phyloP scores from a whole-genome alignment of 1,139 yeast genomes.

The Chernovozyma sophiae-reginae region DNA sequence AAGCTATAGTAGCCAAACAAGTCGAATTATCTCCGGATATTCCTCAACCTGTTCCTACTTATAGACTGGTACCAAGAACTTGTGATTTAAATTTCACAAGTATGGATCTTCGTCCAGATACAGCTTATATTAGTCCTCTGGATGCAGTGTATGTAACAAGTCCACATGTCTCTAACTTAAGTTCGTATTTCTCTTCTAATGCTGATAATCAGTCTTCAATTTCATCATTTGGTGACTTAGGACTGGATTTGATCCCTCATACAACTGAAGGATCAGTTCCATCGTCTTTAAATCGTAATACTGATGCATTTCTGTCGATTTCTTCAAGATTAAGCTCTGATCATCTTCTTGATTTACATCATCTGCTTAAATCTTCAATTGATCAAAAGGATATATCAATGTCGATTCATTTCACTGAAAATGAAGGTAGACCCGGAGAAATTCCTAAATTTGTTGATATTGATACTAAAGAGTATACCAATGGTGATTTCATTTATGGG shows the following conservation, averaged over 20 bases:
- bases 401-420: constrained; percentile 30
- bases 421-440: constrained; percentile 25
- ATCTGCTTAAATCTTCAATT: constrained; percentile 8
- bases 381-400: constrained; percentile 10
- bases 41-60: neutral
- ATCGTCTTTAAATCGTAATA: neutral
- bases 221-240: neutral
- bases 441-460: constrained; percentile 30
- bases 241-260: neutral
- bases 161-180: neutral
- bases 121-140: neutral
- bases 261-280: neutral
- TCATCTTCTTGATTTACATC: constrained; percentile 2
- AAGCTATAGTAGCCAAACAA: constrained; percentile 6
- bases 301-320: neutral
- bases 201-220: neutral
- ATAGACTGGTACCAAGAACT: neutral
- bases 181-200: neutral
- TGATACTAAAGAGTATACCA: constrained; percentile 30
- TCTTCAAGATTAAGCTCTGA: neutral
- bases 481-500: constrained; percentile 40
- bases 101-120: neutral
- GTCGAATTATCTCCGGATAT: neutral
- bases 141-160: neutral
- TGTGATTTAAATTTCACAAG: neutral